Evolutionary conservation across 257 asterid species (phyloP).

Genomic region (Osmanthus fragrans): DNA sequence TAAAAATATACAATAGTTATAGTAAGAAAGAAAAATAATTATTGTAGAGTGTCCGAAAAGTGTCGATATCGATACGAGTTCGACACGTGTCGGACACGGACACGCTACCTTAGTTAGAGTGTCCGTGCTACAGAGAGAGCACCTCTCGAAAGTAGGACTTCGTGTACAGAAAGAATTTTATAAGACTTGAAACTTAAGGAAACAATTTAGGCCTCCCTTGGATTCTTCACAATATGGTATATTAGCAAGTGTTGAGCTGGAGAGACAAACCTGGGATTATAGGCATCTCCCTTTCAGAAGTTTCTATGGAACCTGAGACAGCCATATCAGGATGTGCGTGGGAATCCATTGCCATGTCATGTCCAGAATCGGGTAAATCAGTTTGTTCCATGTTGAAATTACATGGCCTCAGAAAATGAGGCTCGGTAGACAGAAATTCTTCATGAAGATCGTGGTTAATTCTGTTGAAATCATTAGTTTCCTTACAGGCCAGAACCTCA

Average conservation of each 20-base stretch:
- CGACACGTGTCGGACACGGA: no score
- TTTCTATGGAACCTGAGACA: conserved; percentile 17
- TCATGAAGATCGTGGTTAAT: conserved; percentile 34
- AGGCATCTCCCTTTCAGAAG: conserved; percentile 45
- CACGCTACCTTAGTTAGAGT: no score
- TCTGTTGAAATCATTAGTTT: conserved; percentile 30
- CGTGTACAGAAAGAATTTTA: conserved; percentile 3
- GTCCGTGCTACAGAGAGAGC: no score
- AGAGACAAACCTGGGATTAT: conserved; percentile 57
- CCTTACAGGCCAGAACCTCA: conserved; percentile 28
- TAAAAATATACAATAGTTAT: no score
- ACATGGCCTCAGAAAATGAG: conserved; percentile 54
- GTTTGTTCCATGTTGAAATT: conserved; percentile 40
- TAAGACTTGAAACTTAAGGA: background rate
- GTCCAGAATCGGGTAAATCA: conserved; percentile 35
- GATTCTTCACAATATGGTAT: background rate
- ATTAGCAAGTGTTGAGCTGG: conserved; percentile 23
- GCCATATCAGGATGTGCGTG: conserved; percentile 37
- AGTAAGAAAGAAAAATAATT: no score
- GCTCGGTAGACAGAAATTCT: conserved; percentile 32
- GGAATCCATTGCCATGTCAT: conserved; percentile 35
- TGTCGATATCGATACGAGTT: no score
- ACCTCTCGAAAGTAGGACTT: conserved; percentile 4
- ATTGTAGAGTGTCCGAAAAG: no score
- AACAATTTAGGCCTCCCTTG: conserved; percentile 7